Conservation (phyloP, 371 early-diverging fungal genomes). For the Rhizopus sp. region DNA sequence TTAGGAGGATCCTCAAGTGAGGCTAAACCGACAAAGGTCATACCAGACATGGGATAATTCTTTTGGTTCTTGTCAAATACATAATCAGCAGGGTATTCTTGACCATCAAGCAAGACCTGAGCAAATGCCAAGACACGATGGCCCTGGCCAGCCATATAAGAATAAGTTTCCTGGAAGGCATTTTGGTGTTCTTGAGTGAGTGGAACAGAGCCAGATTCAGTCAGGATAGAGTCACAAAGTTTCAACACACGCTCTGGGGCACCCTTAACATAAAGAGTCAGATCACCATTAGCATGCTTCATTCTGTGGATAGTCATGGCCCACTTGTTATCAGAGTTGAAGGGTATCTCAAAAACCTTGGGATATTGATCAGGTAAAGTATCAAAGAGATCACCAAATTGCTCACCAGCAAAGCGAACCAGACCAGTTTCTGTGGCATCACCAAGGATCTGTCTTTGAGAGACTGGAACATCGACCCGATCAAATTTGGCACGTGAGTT, state of each 20-base stretch:
- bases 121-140: conserved; percentile 96
- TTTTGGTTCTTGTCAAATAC: conserved; percentile 71
- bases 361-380: conserved; percentile 61
- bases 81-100: conserved; percentile 68
- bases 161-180: conserved; percentile 74
- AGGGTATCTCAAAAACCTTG: conserved; percentile 94
- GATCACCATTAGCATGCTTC: conserved; percentile 64
- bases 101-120: conserved; percentile 62
- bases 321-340: conserved; percentile 96
- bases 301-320: conserved; percentile 83
- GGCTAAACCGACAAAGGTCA: conserved; percentile 84
- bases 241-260: conserved; percentile 91
- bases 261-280: conserved; percentile 87
- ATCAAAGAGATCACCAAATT: conserved; percentile 67
- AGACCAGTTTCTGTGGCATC: conserved; percentile 95
- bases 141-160: conserved; percentile 86
- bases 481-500: conserved; percentile 89
- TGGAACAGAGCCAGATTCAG: conserved; percentile 32
- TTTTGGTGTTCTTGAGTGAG: conserved; percentile 62
- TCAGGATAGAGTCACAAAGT: conserved; percentile 72
- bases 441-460: conserved; percentile 61
- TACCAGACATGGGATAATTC: conserved; percentile 73
- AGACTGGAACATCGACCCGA: conserved; percentile 75
- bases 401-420: conserved; percentile 74
- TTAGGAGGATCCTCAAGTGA: conserved; percentile 95